Evolutionary conservation across 768 basidiomycete species (phyloP).

Genomic region (Myochromella boudieri): DNA sequence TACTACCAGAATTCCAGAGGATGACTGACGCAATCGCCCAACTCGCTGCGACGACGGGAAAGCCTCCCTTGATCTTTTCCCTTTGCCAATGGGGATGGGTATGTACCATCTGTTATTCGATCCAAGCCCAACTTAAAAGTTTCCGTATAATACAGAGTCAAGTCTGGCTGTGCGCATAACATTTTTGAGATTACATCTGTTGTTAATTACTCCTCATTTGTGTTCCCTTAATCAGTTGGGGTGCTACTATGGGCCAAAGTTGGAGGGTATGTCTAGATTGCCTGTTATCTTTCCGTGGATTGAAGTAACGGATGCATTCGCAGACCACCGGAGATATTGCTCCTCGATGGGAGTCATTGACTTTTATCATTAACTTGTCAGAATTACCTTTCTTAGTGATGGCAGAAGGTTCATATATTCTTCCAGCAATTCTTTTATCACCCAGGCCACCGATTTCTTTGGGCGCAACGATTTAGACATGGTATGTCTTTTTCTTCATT

Average conservation of each 20-base stretch:
- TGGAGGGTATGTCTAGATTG: too few species aligned
- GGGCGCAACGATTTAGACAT: conserved; percentile 73
- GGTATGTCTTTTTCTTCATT: conserved; percentile 27
- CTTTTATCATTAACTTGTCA: conserved; percentile 59
- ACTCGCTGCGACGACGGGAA: conserved; percentile 43
- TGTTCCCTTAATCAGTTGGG: conserved; percentile 41
- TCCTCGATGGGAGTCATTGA: conserved; percentile 53
- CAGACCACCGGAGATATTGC: conserved; percentile 56
- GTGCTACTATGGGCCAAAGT: conserved; percentile 57
- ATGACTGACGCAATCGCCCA: conserved; percentile 61
- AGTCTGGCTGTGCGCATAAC: conserved; percentile 44
- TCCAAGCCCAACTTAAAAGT: background rate
- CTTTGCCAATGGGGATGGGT: conserved; percentile 70
- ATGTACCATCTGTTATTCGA: conserved; percentile 15
- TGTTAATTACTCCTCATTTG: background rate
- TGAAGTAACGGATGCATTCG: too few species aligned
- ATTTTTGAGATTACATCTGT: too few species aligned
- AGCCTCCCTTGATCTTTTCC: conserved; percentile 53
- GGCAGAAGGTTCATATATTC: background rate
- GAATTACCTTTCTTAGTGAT: conserved; percentile 2
- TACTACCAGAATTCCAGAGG: conserved; percentile 45
- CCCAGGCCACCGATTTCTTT: conserved; percentile 62
- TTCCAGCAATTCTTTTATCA: conserved; percentile 63
- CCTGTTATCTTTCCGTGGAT: too few species aligned
- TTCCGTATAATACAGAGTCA: conserved; percentile 41